A percentile compares a stretch with the other conserved stretches of the same genome.
phyloP scores from a whole-genome alignment of 202 grass and related monocot genomes.

The Carex arenaria region DNA sequence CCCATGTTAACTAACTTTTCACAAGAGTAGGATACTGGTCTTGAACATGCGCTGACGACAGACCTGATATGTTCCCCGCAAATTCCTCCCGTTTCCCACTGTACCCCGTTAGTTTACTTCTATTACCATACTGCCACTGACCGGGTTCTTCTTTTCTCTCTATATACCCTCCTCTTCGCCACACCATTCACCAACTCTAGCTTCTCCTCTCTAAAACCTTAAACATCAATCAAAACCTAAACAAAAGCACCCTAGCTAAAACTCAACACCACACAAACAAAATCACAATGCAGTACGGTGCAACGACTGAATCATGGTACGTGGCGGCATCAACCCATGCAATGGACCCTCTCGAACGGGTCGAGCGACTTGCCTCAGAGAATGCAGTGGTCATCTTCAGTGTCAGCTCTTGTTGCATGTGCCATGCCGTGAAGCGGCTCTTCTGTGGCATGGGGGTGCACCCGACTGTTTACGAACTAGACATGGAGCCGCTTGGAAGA shows the following conservation, averaged over 20 bases:
- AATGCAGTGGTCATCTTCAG: constrained; percentile 93
- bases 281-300: constrained; percentile 64
- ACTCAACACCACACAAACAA: neutral
- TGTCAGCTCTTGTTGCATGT: constrained; percentile 95
- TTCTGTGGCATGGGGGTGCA: constrained; percentile 93
- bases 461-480: constrained; percentile 72
- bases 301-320: constrained; percentile 75
- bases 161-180: constrained; percentile 27
- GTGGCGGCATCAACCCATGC: constrained; percentile 25
- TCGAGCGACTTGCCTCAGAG: constrained; percentile 77
- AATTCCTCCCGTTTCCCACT: neutral
- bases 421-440: constrained; percentile 92
- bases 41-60: neutral
- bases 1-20: neutral
- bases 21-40: neutral
- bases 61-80: constrained; percentile 11
- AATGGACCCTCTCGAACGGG: constrained; percentile 48
- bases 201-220: constrained; percentile 16
- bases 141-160: constrained; percentile 18
- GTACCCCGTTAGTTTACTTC: neutral
- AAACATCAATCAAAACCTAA: neutral
- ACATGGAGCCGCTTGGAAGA: constrained; percentile 56
- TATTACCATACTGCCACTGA: constrained; percentile 26
- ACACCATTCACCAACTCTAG: constrained; percentile 32
- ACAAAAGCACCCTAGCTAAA: neutral